Evolutionary conservation across 306 rosid genomes (phyloP), one percentile per base, ranked within the genome.

Genomic region (Parietaria judaica): DNA sequence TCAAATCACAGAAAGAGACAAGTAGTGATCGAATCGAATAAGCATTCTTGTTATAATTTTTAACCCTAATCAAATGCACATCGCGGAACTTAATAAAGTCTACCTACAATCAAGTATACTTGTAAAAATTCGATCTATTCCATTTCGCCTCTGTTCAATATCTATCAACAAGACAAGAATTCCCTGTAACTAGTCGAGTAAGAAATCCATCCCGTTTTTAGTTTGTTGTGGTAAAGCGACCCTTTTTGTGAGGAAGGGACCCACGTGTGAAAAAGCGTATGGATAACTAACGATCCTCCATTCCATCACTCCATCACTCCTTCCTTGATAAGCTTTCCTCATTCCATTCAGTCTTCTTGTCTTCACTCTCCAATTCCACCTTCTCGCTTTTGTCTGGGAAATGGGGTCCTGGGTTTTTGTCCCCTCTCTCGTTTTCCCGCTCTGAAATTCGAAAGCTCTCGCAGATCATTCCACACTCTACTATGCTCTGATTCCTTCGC

Each of bases 201-300:
- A 23, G 31, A 23, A 23, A 23, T 34, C 23, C 7, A 15, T 53
- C 31, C 1, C 7, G 15, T 64, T 7, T 39, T 47, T 36, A 37
- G 12, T 14, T 45, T 56, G 61, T 45, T 56, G 61, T 3, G 52
- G 7, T 52, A 57, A 51, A 14, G 61, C 49, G 50, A 74, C 66
- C 23, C 45, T 14, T 56, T 63, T 49, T 3, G 4, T 62, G 76
- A 65, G 83, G 81, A 65, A 23, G 83, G 81, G 67, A 23, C 74
- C 83, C 61, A 13, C 58, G 54, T 8, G 35, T 11, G 0, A 54
- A 17, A 54, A 3, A 8, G 36, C n/a, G 7, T 50, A 13, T 50
- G 15, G 15, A 54, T 65, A 84, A 86, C 76, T 81, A 86, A 74
- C 53, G 64, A 70, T 83, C 66, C 64, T 65, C 69, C 3, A 49